Conservation (phyloP, 2,329 filamentous ascomycete genomes). For the Colletotrichum horii region DNA sequence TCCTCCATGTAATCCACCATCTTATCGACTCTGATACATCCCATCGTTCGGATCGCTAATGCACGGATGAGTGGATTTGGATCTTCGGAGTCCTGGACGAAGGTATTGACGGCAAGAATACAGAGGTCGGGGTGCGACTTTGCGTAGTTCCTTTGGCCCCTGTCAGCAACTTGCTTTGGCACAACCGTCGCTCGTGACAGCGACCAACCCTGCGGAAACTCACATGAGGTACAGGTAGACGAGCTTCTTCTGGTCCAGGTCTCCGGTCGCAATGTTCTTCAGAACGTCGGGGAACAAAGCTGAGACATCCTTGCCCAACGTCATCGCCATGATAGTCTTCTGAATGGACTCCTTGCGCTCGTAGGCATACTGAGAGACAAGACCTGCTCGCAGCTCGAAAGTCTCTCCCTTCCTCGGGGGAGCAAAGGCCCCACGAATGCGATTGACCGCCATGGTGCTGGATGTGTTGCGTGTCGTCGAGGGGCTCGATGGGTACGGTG, state of each 20-base stretch:
- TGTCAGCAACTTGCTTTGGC: slow-evolving; percentile 23
- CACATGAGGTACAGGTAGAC: slow-evolving; percentile 98
- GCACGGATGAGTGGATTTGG: slow-evolving; percentile 95
- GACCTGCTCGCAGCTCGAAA: slow-evolving; percentile 91
- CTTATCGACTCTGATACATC: slow-evolving; percentile 96
- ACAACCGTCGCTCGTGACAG: neutral
- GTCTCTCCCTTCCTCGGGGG: slow-evolving; percentile 96
- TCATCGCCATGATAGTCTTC: slow-evolving; percentile 99
- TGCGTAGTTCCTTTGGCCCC: slow-evolving; percentile 83
- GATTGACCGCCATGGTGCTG: slow-evolving; percentile 85
- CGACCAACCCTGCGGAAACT: slow-evolving; percentile 33
- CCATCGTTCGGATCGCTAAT: slow-evolving; percentile 96
- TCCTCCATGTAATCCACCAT: slow-evolving; percentile 99
- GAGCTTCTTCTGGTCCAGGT: slow-evolving; percentile 98
- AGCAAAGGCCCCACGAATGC: slow-evolving; percentile 92
- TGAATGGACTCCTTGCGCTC: slow-evolving; percentile 99
- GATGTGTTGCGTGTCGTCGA: slow-evolving; percentile 26
- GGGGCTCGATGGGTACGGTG: slow-evolving; percentile 26
- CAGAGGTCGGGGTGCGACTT: slow-evolving; percentile 99
- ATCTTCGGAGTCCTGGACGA: slow-evolving; percentile 98
- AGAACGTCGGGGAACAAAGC: slow-evolving; percentile 95
- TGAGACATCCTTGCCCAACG: slow-evolving; percentile 96
- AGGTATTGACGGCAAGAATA: slow-evolving; percentile 98
- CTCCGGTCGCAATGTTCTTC: slow-evolving; percentile 95
- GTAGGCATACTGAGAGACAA: slow-evolving; percentile 99